Base-by-base conservation (phyloP, 306 rosid genomes). In the Boehmeria nivea region DNA sequence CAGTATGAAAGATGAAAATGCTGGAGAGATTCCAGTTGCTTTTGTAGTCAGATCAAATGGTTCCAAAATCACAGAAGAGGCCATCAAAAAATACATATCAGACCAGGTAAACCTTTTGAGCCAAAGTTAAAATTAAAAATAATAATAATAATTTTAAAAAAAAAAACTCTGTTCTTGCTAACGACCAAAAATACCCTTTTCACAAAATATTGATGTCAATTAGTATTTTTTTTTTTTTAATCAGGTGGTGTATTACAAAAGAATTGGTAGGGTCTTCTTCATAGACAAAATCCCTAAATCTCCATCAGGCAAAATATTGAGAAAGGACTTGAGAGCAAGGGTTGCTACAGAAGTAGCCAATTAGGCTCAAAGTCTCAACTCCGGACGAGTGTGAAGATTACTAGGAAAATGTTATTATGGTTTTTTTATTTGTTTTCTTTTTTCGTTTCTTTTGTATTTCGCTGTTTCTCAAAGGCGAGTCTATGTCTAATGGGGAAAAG, bases 21-120 rank as follows among this genome's bases (percentile, higher is more conserved):
- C 94, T 0, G 97, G 97, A 55, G 97, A 89, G 52, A 45, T 83
- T 27, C 97, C 97, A 5, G 86, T 86, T 51, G 95, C 97, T 10
- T 89, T 79, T 78, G 93, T 89, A 5, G 86, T 81, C 2, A 72
- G 77, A 61, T 81, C 87, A 36, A 72, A 75, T 12, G 89, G 80
- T 43, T 81, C 88, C 43, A 65, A 69, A 51, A 74, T 86, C 44
- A 70, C 70, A 0, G 94, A 81, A 42, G 90, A 81, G 51, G 94
- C 83, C n/a, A 81, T 89, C 56, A 89, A 77, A 59, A 77, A 76
- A 48, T 83, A 75, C 71, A 53, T 89, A 40, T 81, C 89, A 4
- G 61, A 87, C 69, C 95, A 89, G 97, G 97, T 88, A 57, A 40
- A 3, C 10, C 57, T 23, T 50, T 9, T 2, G 36, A 31, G 9